A percentile compares a stretch with the other conserved stretches of the same genome.
phyloP scores from a whole-genome alignment of 139 green algal genomes.

The Tetradesmus lagerheimii region DNA sequence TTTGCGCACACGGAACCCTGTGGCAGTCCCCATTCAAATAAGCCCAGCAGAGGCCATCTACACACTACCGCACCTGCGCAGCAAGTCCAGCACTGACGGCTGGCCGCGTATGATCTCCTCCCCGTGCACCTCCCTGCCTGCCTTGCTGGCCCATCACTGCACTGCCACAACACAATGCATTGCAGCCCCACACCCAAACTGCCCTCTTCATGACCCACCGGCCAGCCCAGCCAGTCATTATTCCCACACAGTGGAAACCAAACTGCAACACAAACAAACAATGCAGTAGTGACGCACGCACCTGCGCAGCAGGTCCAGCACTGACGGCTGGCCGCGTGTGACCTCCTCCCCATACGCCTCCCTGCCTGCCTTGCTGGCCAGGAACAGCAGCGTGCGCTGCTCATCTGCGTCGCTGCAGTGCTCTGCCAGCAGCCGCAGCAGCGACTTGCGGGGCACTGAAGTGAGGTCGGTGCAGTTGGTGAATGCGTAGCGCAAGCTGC shows the following conservation, averaged over 20 bases:
- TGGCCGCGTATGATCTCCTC: slow-evolving; percentile 72
- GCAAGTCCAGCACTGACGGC: slow-evolving; percentile 84
- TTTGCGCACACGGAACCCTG: background rate
- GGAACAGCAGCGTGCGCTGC: slow-evolving; percentile 70
- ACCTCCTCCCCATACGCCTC: slow-evolving; percentile 78
- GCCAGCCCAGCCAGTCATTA: too few species aligned
- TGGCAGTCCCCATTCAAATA: too few species aligned
- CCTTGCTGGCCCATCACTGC: slow-evolving; percentile 69
- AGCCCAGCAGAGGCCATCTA: background rate
- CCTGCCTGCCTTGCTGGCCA: slow-evolving; percentile 66
- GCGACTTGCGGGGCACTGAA: slow-evolving; percentile 76
- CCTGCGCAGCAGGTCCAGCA: slow-evolving; percentile 86
- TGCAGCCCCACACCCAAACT: too few species aligned
- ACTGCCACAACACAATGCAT: background rate
- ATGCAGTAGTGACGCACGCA: background rate
- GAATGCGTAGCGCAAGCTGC: slow-evolving; percentile 83
- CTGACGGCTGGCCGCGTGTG: slow-evolving; percentile 61
- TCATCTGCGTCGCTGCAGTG: slow-evolving; percentile 80
- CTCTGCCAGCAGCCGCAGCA: slow-evolving; percentile 89
- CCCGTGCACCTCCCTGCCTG: slow-evolving; percentile 67
- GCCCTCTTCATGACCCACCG: too few species aligned
- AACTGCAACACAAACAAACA: background rate
- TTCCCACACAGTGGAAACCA: background rate
- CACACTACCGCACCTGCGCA: slow-evolving; percentile 48
- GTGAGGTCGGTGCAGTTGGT: slow-evolving; percentile 75